Base-by-base conservation (phyloP, 352 stramenopile genomes). In the Phytophthora litchii region DNA sequence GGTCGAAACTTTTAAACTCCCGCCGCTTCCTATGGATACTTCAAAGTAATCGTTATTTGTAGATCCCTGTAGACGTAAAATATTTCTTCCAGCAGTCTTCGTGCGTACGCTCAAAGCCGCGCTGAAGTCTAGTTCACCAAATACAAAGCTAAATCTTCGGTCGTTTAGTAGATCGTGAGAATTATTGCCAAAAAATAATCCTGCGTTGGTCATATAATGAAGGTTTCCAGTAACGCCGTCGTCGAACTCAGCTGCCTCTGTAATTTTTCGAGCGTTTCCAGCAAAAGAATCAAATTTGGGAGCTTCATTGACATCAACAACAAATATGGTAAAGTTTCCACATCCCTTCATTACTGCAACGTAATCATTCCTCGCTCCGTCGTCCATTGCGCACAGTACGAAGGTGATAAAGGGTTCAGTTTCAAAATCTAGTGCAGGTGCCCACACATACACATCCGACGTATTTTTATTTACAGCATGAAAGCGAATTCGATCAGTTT, bases 101-200 rank as follows among this genome's bases (percentile, higher is more conserved):
- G 57, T 67, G 1, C 46, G 64, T 27, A 87, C 19, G 31, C 61
- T 72, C 25, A 78, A 50, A 8, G 72, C 74, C 0, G 74, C 31
- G 1, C 59, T 75, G 36, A 83, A 87, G 38, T 84, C 77, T 6
- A 84, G 13, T 12, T 81, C 52, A 17, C 77, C 77, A 58, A 87
- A 78, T 2, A 71, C 64, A 29, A 84, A 63, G 14, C 58, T 38
- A 54, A 71, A 64, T 0, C 1, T 21, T 1, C 4, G 7, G 21
- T 56, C 29, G 8, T 16, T 16, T 0, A 57, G 35, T 11, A 72
- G 47, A 43, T 59, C 41, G 17, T 59, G 46, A 48, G 57, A 25
- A 73, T 44, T 44, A 27, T 64, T 54, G 41, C 64, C 57, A 10
- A 53, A 43, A 46, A 72, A 72, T 2, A 47, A 23, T 9, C 64